Evolutionary conservation across 1,284 basidiomycete species (phyloP), one percentile per base, ranked within the genome.

Genomic region (Coniophora puteana): DNA sequence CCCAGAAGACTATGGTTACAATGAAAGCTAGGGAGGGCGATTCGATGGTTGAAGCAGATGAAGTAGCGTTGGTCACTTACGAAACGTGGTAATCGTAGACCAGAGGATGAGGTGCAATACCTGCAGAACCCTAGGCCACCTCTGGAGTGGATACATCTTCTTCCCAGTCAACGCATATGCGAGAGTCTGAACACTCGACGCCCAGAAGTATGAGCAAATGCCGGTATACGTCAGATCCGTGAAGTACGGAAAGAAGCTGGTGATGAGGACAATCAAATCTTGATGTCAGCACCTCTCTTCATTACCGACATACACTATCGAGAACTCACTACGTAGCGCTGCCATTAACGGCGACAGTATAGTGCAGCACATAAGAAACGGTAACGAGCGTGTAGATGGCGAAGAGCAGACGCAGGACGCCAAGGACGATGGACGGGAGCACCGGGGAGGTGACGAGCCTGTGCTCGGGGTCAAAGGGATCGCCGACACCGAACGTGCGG

Each of bases 1-100:
- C 51, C 85, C 86, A 89, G 54, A 67, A 89, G 1, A 86, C 78
- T 24, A 72, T 61, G 0, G 81, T 83, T 2, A 86, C 81, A 17
- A 89, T 54, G 41, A 89, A 62, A 4, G 86, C 84, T 81, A 46
- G 36, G 23, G 22, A 25, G 23, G 46, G 14, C 29, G 26, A 4
- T 45, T n/a, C 17, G 43, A 36, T 25, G 43, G 41, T 13, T 6
- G 43, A 26, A 28, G 34, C 34, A 21, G 35, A 40, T 42, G 25
- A 29, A 24, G 8, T 30, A 35, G 20, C 7, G 8, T 2, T 8
- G 8, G 20, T n/a, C 7, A 71, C 82, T 54, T 52, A 84, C 82
- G 82, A 50, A 72, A 80, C 8, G 76, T 74, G n/a, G 64, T 56
- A 32, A 82, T 60, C 2, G 78, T 79, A 4, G 72, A 61, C 41